These are phyloP conservation scores for Dacryopinax primogenitus DNA, from an alignment of 768 basidiomycete genomes.

Conservation along the genomic window DNA sequence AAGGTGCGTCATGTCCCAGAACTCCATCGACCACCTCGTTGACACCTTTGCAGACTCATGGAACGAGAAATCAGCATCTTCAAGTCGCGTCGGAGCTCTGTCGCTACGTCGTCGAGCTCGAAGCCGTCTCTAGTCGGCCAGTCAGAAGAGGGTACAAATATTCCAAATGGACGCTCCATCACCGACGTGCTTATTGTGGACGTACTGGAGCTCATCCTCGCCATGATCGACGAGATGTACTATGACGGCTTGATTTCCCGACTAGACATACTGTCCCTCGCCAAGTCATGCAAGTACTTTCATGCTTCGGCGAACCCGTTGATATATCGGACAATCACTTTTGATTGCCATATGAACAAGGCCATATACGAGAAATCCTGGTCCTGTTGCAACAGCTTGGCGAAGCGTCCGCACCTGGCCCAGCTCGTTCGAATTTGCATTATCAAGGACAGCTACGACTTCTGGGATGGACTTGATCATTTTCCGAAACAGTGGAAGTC, in stretches of 20 bases:
- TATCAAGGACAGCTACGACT: constrained; percentile 9
- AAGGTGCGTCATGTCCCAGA: neutral
- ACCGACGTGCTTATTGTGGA: neutral
- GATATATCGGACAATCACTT: neutral
- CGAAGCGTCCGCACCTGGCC: neutral
- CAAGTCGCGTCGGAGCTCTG: too few species aligned
- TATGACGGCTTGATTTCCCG: neutral
- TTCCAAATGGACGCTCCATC: neutral
- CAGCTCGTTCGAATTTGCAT: neutral
- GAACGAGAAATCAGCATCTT: too few species aligned
- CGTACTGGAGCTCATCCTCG: neutral
- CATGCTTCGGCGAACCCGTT: neutral
- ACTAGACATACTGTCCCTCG: neutral
- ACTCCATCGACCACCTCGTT: neutral
- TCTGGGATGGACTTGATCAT: constrained; percentile 3
- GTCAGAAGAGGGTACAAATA: neutral
- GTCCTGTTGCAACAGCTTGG: neutral
- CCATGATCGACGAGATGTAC: neutral
- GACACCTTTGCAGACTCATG: neutral
- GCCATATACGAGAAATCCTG: neutral
- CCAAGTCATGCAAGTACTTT: neutral
- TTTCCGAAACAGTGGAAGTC: constrained; percentile 4
- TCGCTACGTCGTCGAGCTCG: too few species aligned
- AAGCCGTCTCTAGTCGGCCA: neutral
- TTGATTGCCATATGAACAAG: constrained; percentile 4